Base-by-base conservation (phyloP, 2,329 filamentous ascomycete species). In the Sporothrix humicola region DNA sequence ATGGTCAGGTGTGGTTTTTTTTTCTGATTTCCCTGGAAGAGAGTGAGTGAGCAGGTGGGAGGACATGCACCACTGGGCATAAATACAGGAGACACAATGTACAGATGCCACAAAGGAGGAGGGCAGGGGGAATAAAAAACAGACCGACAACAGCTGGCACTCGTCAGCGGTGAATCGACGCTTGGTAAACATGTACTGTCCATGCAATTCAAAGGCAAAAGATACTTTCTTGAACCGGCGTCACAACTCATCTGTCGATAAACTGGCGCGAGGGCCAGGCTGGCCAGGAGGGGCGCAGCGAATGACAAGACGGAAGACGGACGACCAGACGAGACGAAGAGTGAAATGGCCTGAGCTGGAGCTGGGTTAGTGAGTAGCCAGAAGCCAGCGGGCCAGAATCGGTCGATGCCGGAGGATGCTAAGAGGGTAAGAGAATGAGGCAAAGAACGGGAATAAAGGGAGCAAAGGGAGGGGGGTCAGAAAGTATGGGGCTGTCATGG, bases 321-420 rank as follows among this genome's bases (percentile, higher is more conserved):
- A 76, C 69, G 75, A 73, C 73, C 74, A 77, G 77, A 76, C 76
- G 76, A 74, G 75, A 75, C 76, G 77, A 76, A 75, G 76, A 74
- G 75, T 76, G 76, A 79, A 79, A 79, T 80, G 79, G 79, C 74
- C 77, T 79, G 80, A 81, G 79, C 73, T 61, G 69, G 48, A 73
- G 72, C 76, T 73, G 76, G 72, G 46, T 52, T 68, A 52, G 31
- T 37, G 31, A 37, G 31, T 5, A 37, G 2, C 7, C 31, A 37
- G 31, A 37, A 37, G 65, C 65, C 13, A n/a, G 73, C 76, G 76
- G 75, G 46, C 74, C 73, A 71, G 77, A 77, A 78, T 80, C 79
- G 78, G 79, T 79, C 79, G 78, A 80, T 79, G 71, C 78, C 78
- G 79, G 59, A 26, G 59, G 63, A 26, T 66, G 31, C 31, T 37